Percentiles rank a stretch among this genome's conserved stretches.
These are phyloP conservation scores for Aspergillus sp. DNA, from an alignment of 2,329 filamentous ascomycete species.

Conservation along the genomic window DNA sequence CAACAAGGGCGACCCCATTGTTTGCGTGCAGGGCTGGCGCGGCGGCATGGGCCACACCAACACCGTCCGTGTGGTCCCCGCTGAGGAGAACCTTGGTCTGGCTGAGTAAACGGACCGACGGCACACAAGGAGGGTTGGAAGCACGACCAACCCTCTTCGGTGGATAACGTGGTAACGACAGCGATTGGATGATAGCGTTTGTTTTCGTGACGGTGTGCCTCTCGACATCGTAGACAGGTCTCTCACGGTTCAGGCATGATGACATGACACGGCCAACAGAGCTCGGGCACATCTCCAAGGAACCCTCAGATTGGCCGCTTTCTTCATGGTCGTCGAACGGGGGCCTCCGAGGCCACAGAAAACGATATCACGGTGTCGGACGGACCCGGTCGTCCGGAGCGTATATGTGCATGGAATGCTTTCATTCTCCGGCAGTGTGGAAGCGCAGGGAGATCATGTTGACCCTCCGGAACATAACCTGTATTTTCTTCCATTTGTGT, in stretches of 20 bases:
- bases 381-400: not conserved
- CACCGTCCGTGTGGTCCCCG: slow-evolving; percentile 55
- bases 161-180: slow-evolving; percentile 17
- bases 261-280: not conserved
- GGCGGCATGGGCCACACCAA: slow-evolving; percentile 69
- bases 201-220: slow-evolving; percentile 9
- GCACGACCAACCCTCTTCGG: not conserved
- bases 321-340: too few species aligned
- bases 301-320: too few species aligned
- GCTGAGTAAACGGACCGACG: slow-evolving; percentile 26
- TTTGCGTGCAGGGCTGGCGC: slow-evolving; percentile 68
- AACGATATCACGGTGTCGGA: not conserved
- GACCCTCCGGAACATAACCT: slow-evolving; percentile 12
- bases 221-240: slow-evolving; percentile 16
- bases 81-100: slow-evolving; percentile 46
- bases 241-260: not conserved
- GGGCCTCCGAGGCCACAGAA: not conserved
- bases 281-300: too few species aligned
- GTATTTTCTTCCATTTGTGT: slow-evolving; percentile 9
- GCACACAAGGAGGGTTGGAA: not conserved
- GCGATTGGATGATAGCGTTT: slow-evolving; percentile 15
- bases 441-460: slow-evolving; percentile 1
- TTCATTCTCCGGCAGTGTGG: not conserved
- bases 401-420: not conserved
- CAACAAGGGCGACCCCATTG: slow-evolving; percentile 70